Base-by-base conservation (phyloP, 2,329 filamentous ascomycete genomes). In the Trichophyton verrucosum region DNA sequence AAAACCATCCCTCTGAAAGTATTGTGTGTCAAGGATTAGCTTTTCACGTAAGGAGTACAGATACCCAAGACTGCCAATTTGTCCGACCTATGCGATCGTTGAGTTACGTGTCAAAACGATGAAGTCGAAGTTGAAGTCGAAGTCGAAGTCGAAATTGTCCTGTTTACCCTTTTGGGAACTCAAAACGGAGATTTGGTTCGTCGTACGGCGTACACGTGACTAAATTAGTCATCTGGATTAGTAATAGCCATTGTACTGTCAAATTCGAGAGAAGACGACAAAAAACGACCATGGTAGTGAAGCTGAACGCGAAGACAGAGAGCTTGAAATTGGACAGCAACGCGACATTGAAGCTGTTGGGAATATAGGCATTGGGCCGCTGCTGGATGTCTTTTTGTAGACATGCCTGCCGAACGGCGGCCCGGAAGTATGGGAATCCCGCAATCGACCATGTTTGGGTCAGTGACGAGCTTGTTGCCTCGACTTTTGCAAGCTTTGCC, bases 401-500 rank as follows among this genome's bases (percentile, higher is more conserved):
- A 65, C 71, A 73, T 75, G 74, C 71, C 64, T 76, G 69, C 61
- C 66, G 74, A 68, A 73, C 74, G 69, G 70, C 70, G 57, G 62
- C 71, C 30, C 69, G 70, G 58, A 66, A 69, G 13, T 64, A 69
- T 27, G 64, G 61, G 67, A 53, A 13, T 17, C 9, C 61, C 55
- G 59, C 58, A 36, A 44, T 58, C 38, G 73, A 76, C 47, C 67
- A 75, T 63, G 66, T 77, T 20, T 79, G 77, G 76, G 73, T 78
- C 60, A 75, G 75, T 63, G 76, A 79, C 59, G 75, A 76, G 56
- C 64, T 77, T 22, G 71, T 79, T 15, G 66, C 73, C 3, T 69
- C 72, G 13, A 76, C 77, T 24, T 83, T 82, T 71, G 73, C 76
- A 59, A 78, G 75, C 51, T 77, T 75, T 62, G 72, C 72, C 61